A percentile compares a stretch with the other conserved stretches of the same genome.
Evolutionary conservation across 1,284 basidiomycete genomes (phyloP).

Genomic region (Fomitopsis palustris): DNA sequence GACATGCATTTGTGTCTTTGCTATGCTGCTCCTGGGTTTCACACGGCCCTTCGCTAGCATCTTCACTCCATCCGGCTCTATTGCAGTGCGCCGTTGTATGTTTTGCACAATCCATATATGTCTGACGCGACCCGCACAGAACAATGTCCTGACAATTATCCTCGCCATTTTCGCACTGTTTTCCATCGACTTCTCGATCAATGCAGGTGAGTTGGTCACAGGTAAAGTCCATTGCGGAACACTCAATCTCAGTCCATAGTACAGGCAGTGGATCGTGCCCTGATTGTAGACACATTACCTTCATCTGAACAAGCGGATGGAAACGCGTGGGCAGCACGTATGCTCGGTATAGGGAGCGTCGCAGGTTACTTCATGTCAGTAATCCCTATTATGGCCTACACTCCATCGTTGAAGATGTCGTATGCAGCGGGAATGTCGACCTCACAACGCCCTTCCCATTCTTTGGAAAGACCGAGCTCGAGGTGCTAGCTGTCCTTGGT

Average conservation of each 20-base stretch:
- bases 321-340: constrained; percentile 94
- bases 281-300: constrained; percentile 72
- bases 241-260: constrained; percentile 38
- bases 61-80: constrained; percentile 43
- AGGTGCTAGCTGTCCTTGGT: constrained; percentile 66
- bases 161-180: constrained; percentile 87
- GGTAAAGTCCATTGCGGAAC: neutral
- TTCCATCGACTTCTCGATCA: constrained; percentile 90
- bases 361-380: constrained; percentile 84
- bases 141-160: constrained; percentile 63
- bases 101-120: neutral
- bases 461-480: constrained; percentile 74
- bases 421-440: constrained; percentile 66
- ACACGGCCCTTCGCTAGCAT: constrained; percentile 69
- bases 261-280: constrained; percentile 80
- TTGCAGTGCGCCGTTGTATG: constrained; percentile 29
- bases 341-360: constrained; percentile 81
- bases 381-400: neutral
- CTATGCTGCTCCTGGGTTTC: constrained; percentile 85
- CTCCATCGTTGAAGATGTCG: neutral
- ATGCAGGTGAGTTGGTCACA: constrained; percentile 55
- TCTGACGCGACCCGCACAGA: constrained; percentile 34
- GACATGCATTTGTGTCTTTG: constrained; percentile 60
- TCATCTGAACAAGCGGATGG: constrained; percentile 76
- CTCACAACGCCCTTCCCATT: constrained; percentile 63